A percentile compares a stretch with the other conserved stretches of the same genome.
Conservation (phyloP, 208 protist genomes). For the Acanthamoeba triangularis region DNA sequence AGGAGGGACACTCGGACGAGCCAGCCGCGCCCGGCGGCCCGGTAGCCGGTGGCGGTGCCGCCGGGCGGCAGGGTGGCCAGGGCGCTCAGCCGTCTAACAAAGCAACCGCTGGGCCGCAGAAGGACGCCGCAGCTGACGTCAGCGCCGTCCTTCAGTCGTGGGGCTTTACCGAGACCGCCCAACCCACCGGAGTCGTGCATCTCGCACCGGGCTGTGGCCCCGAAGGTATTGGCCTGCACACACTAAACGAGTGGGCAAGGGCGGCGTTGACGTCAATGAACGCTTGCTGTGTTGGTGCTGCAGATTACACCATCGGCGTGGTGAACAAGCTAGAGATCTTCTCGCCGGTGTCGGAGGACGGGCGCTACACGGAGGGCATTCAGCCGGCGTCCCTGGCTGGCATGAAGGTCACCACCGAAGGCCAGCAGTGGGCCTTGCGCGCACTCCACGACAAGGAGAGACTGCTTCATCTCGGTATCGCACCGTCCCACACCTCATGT, state of each 20-base stretch:
- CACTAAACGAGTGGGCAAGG: too few species aligned
- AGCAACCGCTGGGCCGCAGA: not conserved
- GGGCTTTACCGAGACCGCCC: not conserved
- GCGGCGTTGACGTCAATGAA: not conserved
- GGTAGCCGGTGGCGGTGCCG: too few species aligned
- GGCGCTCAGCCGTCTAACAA: not conserved
- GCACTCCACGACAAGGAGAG: not conserved
- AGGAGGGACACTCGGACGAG: not conserved
- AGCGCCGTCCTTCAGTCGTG: not conserved
- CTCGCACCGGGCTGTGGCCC: conserved; percentile 29
- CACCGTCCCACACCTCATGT: not conserved
- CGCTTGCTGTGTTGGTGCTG: not conserved
- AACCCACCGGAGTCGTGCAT: conserved; percentile 8
- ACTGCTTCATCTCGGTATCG: conserved; percentile 1
- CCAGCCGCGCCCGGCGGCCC: too few species aligned
- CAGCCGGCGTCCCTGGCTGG: not conserved
- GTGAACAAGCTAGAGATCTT: not conserved
- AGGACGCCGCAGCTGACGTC: not conserved
- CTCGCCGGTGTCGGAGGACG: conserved; percentile 11
- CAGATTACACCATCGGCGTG: conserved; percentile 5
- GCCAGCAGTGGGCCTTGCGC: conserved; percentile 32
- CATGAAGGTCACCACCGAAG: not conserved
- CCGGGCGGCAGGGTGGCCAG: not conserved
- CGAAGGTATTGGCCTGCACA: not conserved
- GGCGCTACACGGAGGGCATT: not conserved